Conservation (phyloP, 148 eudicot genomes). For the Drosera capensis region DNA sequence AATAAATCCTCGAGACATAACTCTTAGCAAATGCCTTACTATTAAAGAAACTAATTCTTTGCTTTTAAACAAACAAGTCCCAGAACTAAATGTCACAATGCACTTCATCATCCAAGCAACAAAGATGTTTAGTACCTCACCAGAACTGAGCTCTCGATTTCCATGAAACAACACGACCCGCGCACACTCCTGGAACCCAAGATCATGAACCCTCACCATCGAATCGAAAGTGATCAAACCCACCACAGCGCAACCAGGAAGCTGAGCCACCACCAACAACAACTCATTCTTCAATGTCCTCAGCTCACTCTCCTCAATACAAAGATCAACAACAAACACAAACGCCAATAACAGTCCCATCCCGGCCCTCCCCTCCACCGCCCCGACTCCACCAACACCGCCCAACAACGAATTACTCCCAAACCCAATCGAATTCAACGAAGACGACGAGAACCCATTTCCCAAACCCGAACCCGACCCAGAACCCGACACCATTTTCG, state of each 20-base stretch:
- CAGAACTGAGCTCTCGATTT: conserved; percentile 51
- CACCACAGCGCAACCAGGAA: conserved; percentile 69
- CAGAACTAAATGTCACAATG: too few relatives aligned
- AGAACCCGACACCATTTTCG: conserved; percentile 2
- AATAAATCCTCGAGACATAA: too few relatives aligned
- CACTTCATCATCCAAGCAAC: neutral
- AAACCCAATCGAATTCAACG: conserved; percentile 23
- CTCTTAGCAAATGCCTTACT: too few relatives aligned
- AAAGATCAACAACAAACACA: conserved; percentile 80
- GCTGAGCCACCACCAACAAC: conserved; percentile 30
- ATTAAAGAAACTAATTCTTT: too few relatives aligned
- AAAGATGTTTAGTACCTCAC: conserved; percentile 44
- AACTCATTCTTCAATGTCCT: conserved; percentile 60
- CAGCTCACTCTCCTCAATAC: conserved; percentile 62
- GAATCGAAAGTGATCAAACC: conserved; percentile 81
- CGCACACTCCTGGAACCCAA: conserved; percentile 56
- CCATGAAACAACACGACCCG: conserved; percentile 78
- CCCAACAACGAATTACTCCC: conserved; percentile 11
- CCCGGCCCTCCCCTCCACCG: neutral
- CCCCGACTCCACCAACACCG: conserved; percentile 6
- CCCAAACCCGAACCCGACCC: conserved; percentile 13
- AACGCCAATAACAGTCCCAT: conserved; percentile 40
- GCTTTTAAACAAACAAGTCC: too few relatives aligned
- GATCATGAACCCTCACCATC: conserved; percentile 74
- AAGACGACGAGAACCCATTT: conserved; percentile 15